phyloP scores from a whole-genome alignment of 129 eudicot species.

The Cynara cardunculus region DNA sequence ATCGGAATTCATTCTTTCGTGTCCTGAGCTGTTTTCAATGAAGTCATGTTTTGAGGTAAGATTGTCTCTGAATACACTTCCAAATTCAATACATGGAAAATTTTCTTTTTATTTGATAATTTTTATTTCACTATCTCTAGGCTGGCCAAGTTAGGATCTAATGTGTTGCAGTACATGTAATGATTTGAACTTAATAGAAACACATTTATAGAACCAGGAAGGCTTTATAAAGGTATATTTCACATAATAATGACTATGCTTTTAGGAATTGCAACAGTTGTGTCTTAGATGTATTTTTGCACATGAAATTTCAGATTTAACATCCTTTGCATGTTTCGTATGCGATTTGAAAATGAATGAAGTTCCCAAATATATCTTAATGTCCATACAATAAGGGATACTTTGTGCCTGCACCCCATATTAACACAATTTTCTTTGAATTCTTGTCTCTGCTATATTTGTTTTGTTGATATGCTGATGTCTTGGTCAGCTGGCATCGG shows the following conservation, averaged over 20 bases:
- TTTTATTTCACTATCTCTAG: not conserved
- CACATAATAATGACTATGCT: not conserved
- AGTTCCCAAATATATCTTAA: not conserved
- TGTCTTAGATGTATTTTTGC: not conserved
- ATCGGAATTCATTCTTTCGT: conserved; percentile 90
- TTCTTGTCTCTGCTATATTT: not conserved
- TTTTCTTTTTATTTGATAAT: not conserved
- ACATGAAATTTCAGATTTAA: not conserved
- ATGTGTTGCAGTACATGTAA: not conserved
- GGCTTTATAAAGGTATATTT: not conserved
- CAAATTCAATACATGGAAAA: not conserved
- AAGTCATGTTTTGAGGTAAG: conserved; percentile 92
- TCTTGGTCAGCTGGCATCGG: not conserved
- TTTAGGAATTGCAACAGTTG: not conserved
- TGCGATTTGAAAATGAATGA: not conserved
- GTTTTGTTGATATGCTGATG: not conserved
- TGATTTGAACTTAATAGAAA: not conserved
- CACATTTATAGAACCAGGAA: not conserved
- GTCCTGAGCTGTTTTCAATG: conserved; percentile 61
- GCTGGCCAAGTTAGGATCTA: not conserved
- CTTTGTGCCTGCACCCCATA: not conserved
- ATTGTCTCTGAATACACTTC: conserved; percentile 1
- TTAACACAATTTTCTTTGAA: not conserved
- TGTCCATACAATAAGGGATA: not conserved
- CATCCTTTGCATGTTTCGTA: not conserved